Evolutionary conservation across 352 stramenopile species (phyloP), one percentile per base, ranked within the genome.

Genomic region (Pythium chondricola): DNA sequence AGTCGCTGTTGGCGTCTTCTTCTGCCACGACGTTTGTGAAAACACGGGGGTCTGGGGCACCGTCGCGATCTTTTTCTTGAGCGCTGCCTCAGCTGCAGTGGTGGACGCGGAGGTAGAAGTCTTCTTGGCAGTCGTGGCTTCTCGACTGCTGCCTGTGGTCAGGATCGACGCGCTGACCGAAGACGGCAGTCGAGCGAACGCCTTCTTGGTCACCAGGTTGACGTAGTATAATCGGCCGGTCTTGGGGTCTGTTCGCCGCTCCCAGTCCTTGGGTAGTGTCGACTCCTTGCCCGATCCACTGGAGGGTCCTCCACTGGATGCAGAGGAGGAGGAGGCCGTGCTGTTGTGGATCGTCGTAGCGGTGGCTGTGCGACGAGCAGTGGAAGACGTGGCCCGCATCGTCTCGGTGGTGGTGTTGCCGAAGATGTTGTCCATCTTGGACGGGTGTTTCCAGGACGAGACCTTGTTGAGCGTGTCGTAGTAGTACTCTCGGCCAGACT

Each of bases 11-110:
- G 43, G 38, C n/a, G 43, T 59, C 21, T 61, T 65, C 51, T 88
- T 92, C 42, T 93, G 76, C 78, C 81, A 90, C 36, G 81, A 90
- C 76, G 88, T 90, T 41, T 87, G 72, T 17, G 81, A 87, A 47
- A 89, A 88, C 47, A 83, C 74, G 7, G 76, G 78, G 32, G 78
- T 90, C 33, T 88, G 72, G 2, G 75, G 65, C 39, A 89, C 63
- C 13, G 61, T 63, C 43, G 45, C 22, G 22, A 29, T 51, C 37
- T 61, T 66, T 33, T 53, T 62, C 42, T 43, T 65, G 47, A 21
- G 20, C 21, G 52, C 41, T 20, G 58, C 50, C 8, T 67, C 63
- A 21, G 52, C 57, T 17, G 51, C 39, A 2, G 17, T 29, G 3
- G 45, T 48, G 6, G 45, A 24, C 16, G 45, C 32, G 25, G 43